These are phyloP conservation scores for Rhododendron kiyosumense DNA, from an alignment of 148 eudicot genomes.

Conservation along the genomic window DNA sequence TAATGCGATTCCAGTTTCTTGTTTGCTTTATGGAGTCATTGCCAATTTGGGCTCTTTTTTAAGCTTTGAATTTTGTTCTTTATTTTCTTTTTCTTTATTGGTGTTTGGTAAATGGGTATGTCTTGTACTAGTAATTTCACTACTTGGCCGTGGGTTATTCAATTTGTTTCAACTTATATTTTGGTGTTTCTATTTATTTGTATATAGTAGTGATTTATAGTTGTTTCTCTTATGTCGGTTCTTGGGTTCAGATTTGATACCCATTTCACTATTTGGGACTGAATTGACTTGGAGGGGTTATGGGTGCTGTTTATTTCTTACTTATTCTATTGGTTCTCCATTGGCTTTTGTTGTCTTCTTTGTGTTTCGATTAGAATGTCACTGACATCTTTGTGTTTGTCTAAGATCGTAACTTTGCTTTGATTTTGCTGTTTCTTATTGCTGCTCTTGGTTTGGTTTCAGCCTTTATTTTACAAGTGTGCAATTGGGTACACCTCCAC, in stretches of 20 bases:
- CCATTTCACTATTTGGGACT: background rate
- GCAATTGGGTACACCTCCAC: constrained; percentile 83
- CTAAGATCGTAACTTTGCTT: background rate
- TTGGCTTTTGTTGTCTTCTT: background rate
- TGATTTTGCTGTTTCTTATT: background rate
- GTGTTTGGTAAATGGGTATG: background rate
- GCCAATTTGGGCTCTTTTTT: background rate
- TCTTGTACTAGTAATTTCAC: background rate
- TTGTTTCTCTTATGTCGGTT: background rate
- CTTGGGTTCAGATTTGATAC: background rate
- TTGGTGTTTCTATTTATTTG: background rate
- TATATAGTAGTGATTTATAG: background rate
- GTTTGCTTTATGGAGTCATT: background rate
- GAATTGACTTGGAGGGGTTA: background rate
- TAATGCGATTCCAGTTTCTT: background rate
- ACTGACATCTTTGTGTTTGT: constrained; percentile 9
- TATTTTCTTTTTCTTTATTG: background rate
- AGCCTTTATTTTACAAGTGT: constrained; percentile 88
- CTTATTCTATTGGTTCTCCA: background rate
- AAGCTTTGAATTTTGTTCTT: background rate
- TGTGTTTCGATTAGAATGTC: background rate
- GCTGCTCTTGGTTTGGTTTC: constrained; percentile 7
- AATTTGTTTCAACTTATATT: background rate
- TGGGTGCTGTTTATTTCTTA: background rate
- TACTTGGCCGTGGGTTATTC: background rate